Evolutionary conservation across 768 basidiomycete species (phyloP).

Genomic region (Gyrodon lividus): DNA sequence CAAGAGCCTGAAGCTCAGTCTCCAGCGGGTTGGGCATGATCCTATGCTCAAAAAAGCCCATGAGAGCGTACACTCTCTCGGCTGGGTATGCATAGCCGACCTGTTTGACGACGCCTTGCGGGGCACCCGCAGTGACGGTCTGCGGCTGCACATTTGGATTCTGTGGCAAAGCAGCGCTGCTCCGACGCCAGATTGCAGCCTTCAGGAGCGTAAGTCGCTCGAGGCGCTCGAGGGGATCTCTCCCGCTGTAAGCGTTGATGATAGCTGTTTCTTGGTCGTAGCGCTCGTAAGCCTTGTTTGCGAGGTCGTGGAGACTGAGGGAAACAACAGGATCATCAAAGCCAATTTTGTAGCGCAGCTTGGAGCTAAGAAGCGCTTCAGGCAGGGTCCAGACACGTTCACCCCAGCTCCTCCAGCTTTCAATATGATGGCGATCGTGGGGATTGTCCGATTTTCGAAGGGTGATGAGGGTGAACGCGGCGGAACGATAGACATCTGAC

Average conservation of each 20-base stretch:
- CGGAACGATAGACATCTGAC: constrained; percentile 18
- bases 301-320: constrained; percentile 4
- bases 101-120: background rate
- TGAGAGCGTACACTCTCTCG: constrained; percentile 19
- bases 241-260: constrained; percentile 19
- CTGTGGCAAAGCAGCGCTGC: constrained; percentile 12
- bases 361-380: constrained; percentile 11
- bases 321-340: background rate
- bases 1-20: constrained; percentile 15
- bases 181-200: constrained; percentile 19
- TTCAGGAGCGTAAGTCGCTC: constrained; percentile 18
- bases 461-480: constrained; percentile 12
- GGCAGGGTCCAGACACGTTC: constrained; percentile 17
- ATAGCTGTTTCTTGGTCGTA: constrained; percentile 11
- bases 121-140: background rate
- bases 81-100: constrained; percentile 13
- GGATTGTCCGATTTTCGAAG: constrained; percentile 5
- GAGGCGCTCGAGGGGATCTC: constrained; percentile 16
- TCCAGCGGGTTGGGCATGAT: constrained; percentile 15
- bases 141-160: background rate
- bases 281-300: constrained; percentile 15
- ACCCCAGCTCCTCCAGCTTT: constrained; percentile 19
- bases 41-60: constrained; percentile 24
- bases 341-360: constrained; percentile 10
- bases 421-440: background rate